phyloP scores from a whole-genome alignment of 78 protist genomes.

The Monocercomonoides exilis region DNA sequence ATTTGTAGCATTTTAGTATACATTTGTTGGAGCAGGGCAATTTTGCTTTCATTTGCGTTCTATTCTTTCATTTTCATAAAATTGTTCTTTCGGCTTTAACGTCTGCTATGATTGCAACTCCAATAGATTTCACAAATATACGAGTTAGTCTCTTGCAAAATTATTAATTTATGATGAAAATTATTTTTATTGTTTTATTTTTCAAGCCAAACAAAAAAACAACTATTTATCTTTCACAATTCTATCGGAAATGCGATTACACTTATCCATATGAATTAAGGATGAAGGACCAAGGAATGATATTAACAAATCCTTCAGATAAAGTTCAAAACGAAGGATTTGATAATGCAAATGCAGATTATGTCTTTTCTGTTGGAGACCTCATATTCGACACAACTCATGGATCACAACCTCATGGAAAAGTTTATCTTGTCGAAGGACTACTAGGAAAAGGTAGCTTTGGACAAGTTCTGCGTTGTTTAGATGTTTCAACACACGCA shows the following conservation, averaged over 20 bases:
- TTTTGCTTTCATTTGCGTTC: too few relatives aligned
- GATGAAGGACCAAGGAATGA: neutral
- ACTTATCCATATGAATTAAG: neutral
- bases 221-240: neutral
- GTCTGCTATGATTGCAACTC: too few relatives aligned
- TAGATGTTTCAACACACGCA: neutral
- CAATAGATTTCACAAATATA: too few relatives aligned
- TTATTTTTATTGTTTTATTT: too few relatives aligned
- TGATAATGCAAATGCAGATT: conserved; percentile 1
- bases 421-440: neutral
- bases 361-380: neutral
- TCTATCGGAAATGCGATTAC: neutral
- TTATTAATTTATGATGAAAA: too few relatives aligned
- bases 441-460: neutral
- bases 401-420: neutral
- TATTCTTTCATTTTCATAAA: too few relatives aligned
- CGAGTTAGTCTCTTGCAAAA: too few relatives aligned
- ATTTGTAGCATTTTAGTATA: too few relatives aligned
- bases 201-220: neutral
- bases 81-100: too few relatives aligned
- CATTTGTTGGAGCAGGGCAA: too few relatives aligned
- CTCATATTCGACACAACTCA: neutral
- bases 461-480: neutral
- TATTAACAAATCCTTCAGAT: neutral
- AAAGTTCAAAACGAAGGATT: neutral